Conservation (phyloP, 2,329 filamentous ascomycete genomes). For the Sarocladium oryzae region DNA sequence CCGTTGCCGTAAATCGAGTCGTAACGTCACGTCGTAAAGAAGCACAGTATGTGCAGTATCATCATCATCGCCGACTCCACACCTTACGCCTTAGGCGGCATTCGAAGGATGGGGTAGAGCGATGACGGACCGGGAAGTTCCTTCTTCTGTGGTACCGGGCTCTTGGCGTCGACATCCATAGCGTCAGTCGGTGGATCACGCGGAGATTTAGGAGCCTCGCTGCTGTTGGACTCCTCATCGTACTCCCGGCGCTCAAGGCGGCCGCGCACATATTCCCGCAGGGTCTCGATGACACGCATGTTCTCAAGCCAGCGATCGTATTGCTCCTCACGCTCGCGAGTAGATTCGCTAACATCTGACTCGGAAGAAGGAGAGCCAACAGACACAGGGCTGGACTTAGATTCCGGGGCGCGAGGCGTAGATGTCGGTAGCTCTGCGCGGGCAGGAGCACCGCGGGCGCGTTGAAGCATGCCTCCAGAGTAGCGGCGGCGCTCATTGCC, state of each 20-base stretch:
- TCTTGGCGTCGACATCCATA: conserved; percentile 32
- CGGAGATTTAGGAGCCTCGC: conserved; percentile 10
- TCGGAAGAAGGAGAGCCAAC: conserved; percentile 49
- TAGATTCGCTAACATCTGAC: conserved; percentile 45
- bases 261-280: conserved; percentile 51
- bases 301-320: conserved; percentile 62
- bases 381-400: conserved; percentile 33
- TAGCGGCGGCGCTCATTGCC: conserved; percentile 57
- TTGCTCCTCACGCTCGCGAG: conserved; percentile 52
- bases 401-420: conserved; percentile 38
- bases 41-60: too few species aligned
- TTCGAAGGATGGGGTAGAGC: conserved; percentile 34
- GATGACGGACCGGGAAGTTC: conserved; percentile 23
- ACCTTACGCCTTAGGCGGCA: conserved; percentile 18
- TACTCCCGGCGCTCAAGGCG: conserved; percentile 53
- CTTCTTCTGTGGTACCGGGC: conserved; percentile 18
- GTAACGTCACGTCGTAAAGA: not conserved
- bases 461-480: conserved; percentile 61
- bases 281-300: conserved; percentile 56
- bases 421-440: conserved; percentile 20
- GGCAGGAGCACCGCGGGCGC: conserved; percentile 39
- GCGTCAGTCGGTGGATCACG: conserved; percentile 19
- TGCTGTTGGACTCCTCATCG: conserved; percentile 19
- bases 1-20: not conserved
- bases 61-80: not conserved